phyloP scores from a whole-genome alignment of 1,139 yeast species.

The Lodderomyces elongisporus region DNA sequence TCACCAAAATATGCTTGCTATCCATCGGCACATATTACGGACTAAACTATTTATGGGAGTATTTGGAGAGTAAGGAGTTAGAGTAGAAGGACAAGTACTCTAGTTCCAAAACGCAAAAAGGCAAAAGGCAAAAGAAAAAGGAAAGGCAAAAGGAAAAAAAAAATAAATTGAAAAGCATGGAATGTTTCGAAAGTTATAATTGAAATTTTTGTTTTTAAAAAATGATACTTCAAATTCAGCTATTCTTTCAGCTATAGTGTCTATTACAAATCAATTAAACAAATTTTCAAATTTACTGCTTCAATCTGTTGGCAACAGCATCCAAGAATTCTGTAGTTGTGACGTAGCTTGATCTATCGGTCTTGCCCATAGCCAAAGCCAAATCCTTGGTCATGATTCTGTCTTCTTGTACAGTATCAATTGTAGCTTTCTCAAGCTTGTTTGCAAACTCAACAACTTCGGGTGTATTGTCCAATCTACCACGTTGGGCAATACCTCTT shows the following conservation, averaged over 20 bases:
- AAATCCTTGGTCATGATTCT: conserved; percentile 81
- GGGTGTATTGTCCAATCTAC: conserved; percentile 67
- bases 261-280: too few species aligned
- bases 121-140: too few species aligned
- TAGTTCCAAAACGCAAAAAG: too few species aligned
- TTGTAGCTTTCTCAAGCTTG: conserved; percentile 60
- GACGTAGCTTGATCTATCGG: conserved; percentile 61
- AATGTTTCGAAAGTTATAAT: too few species aligned
- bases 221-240: too few species aligned
- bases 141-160: too few species aligned
- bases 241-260: too few species aligned
- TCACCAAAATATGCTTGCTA: conserved; percentile 16
- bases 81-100: too few species aligned
- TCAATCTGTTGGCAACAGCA: conserved; percentile 56
- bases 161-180: too few species aligned
- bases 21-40: conserved; percentile 18
- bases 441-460: conserved; percentile 67
- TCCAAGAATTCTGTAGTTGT: conserved; percentile 73
- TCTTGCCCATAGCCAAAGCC: conserved; percentile 68
- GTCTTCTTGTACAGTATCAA: conserved; percentile 67
- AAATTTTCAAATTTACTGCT: too few species aligned
- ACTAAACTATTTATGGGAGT: conserved; percentile 11
- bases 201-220: too few species aligned
- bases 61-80: conserved; percentile 8
- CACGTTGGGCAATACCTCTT: conserved; percentile 80